phyloP scores from a whole-genome alignment of 2,329 filamentous ascomycete species.

The Epichloe amarillans region DNA sequence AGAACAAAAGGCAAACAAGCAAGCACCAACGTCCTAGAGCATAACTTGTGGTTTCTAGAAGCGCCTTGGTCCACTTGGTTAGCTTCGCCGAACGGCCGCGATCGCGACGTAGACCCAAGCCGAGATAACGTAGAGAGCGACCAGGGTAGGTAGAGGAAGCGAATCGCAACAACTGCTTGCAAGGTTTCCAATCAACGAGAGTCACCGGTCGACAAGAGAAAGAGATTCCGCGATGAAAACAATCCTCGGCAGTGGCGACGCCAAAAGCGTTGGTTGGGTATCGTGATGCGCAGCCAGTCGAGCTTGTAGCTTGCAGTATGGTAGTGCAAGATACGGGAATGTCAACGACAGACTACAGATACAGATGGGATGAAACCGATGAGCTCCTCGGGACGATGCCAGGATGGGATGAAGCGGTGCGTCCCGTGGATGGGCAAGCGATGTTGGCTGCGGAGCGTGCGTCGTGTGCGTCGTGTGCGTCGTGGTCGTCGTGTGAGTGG shows the following conservation, averaged over 20 bases:
- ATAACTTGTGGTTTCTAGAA: constrained; percentile 5
- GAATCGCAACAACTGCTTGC: not conserved
- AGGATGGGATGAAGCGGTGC: not conserved
- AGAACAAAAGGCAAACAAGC: not conserved
- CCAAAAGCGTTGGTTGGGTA: not conserved
- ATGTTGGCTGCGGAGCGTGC: constrained; percentile 3
- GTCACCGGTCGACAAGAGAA: not conserved
- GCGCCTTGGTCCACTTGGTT: not conserved
- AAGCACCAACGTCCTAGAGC: constrained; percentile 5
- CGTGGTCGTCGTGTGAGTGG: not conserved
- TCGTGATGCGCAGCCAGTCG: constrained; percentile 1
- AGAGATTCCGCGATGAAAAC: not conserved
- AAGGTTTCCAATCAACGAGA: not conserved
- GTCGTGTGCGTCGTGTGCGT: constrained; percentile 3
- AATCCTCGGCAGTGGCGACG: not conserved
- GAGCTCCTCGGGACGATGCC: not conserved
- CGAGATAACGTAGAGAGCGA: not conserved
- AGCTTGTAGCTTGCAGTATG: not conserved
- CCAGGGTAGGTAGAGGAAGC: not conserved
- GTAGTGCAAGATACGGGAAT: not conserved
- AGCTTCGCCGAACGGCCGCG: not conserved
- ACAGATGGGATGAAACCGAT: not conserved
- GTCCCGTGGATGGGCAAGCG: not conserved
- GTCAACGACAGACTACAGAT: not conserved
- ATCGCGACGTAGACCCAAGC: not conserved